Base-by-base conservation (phyloP, 352 stramenopile genomes). In the Phytopythium chamaehyphon region DNA sequence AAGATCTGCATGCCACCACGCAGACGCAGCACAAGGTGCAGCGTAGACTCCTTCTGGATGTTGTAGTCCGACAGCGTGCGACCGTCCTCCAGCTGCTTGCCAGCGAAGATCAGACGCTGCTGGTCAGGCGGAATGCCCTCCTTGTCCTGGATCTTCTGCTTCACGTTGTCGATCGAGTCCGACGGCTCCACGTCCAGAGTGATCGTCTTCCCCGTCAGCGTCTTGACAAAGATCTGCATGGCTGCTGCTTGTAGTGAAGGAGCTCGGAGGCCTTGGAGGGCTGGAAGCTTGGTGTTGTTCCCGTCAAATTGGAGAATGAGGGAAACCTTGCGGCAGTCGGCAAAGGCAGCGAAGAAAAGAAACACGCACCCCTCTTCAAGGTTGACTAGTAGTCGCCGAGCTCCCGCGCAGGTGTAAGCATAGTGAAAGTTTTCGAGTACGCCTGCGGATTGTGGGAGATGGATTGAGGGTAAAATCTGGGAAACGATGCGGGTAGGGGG, bases 101-200 rank as follows among this genome's bases (percentile, higher is more conserved):
- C 92, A 36, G 83, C 90, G 64, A 98, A 98, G 61, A 98, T 98
- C 48, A 98, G 76, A 44, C 93, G 77, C 70, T 98, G 93, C 74
- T 98, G 91, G 60, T 98, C 95, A 22, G 88, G 76, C 43, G 92
- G 95, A 45, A 98, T 98, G 47, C 47, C 47, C 69, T 97, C 88
- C 69, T 88, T 98, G 66, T 97, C 88, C 53, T 95, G 70, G 58
- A 98, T 97, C 73, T 97, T 98, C 31, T 88, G 83, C 86, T 99
- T 98, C 40, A 99, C 95, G 66, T 33, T 33, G 28, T 33, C 28
- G 28, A 33, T 33, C 5, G 28, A 33, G 28, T 33, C 28, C 28
- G 28, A 33, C 28, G 28, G 28, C 28, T 33, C 28, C 28, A 33
- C 28, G 28, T 33, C 28, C 28, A 33, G 28, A 98, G 28, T 33